Evolutionary conservation across 2,329 filamentous ascomycete species (phyloP).

Genomic region (Hypoxylon sp.): DNA sequence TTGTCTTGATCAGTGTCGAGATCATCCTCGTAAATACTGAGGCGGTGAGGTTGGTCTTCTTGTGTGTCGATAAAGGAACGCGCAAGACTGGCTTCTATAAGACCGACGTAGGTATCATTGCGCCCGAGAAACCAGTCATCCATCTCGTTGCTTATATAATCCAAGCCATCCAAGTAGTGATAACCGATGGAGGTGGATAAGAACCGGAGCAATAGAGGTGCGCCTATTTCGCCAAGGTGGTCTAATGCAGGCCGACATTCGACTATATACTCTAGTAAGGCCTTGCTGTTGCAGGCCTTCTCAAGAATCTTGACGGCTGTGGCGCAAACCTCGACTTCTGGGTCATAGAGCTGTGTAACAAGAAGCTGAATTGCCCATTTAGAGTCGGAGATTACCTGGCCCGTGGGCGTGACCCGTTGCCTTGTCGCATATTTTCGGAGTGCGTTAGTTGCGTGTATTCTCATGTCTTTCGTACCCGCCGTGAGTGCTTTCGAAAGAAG

Average conservation of each 20-base stretch:
- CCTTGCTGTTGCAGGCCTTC: slow-evolving; percentile 93
- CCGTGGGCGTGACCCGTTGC: slow-evolving; percentile 51
- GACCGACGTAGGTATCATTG: slow-evolving; percentile 93
- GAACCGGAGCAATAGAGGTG: slow-evolving; percentile 89
- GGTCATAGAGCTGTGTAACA: slow-evolving; percentile 98
- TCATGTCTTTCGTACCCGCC: slow-evolving; percentile 87
- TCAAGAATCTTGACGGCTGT: slow-evolving; percentile 97
- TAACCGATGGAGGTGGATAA: slow-evolving; percentile 96
- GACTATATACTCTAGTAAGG: slow-evolving; percentile 93
- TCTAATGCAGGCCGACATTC: slow-evolving; percentile 94
- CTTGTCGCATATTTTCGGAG: slow-evolving; percentile 84
- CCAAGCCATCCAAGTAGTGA: slow-evolving; percentile 93
- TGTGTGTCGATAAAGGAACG: slow-evolving; percentile 78
- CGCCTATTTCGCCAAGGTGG: slow-evolving; percentile 95
- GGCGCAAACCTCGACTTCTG: slow-evolving; percentile 95
- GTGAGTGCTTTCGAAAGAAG: slow-evolving; percentile 94
- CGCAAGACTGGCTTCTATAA: slow-evolving; percentile 95
- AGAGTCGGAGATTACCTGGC: slow-evolving; percentile 68
- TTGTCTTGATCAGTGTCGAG: slow-evolving; percentile 63
- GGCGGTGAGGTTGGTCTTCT: slow-evolving; percentile 65
- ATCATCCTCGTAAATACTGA: slow-evolving; percentile 67
- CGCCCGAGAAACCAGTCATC: slow-evolving; percentile 98
- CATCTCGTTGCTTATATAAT: slow-evolving; percentile 99
- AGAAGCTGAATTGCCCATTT: slow-evolving; percentile 96
- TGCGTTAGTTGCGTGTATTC: slow-evolving; percentile 87